Percentiles rank a stretch among this genome's conserved stretches.
Conservation (phyloP, 2,329 filamentous ascomycete genomes). For the Lachnellula arida region DNA sequence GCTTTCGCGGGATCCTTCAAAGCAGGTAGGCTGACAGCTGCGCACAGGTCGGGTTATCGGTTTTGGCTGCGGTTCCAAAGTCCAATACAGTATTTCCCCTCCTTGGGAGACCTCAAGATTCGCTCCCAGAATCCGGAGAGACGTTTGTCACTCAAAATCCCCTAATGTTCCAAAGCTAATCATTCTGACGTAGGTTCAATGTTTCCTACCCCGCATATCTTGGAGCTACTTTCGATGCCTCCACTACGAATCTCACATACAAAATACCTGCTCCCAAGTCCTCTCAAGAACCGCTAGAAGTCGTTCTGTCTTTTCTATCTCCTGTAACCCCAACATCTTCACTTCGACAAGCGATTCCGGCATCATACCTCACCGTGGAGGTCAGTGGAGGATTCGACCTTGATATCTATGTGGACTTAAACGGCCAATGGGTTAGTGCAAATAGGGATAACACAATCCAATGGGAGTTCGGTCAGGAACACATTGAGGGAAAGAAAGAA, state of each 20-base stretch:
- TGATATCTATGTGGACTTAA: constrained; percentile 62
- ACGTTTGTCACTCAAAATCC: constrained; percentile 14
- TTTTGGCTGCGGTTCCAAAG: constrained; percentile 57
- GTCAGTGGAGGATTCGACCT: constrained; percentile 63
- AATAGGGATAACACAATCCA: constrained; percentile 62
- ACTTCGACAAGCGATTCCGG: constrained; percentile 47
- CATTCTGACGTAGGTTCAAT: constrained; percentile 42
- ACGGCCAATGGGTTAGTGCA: constrained; percentile 79
- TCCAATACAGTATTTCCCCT: constrained; percentile 59
- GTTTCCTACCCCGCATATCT: constrained; percentile 54
- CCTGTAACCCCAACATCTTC: constrained; percentile 32
- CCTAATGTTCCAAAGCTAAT: background rate
- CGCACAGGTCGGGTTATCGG: constrained; percentile 52
- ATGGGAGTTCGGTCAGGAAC: constrained; percentile 57
- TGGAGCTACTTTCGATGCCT: constrained; percentile 63
- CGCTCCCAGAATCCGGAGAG: constrained; percentile 41
- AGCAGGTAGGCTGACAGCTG: background rate
- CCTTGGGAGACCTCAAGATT: constrained; percentile 62
- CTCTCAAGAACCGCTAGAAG: constrained; percentile 41
- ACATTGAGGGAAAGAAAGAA: constrained; percentile 35
- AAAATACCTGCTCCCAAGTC: constrained; percentile 43
- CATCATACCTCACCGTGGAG: constrained; percentile 68
- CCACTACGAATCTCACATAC: constrained; percentile 66
- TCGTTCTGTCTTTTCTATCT: constrained; percentile 53
- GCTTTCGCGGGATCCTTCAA: background rate